These are phyloP conservation scores for Beauveria scarabaeidicola DNA, from an alignment of 2,329 filamentous ascomycete species.

Conservation along the genomic window DNA sequence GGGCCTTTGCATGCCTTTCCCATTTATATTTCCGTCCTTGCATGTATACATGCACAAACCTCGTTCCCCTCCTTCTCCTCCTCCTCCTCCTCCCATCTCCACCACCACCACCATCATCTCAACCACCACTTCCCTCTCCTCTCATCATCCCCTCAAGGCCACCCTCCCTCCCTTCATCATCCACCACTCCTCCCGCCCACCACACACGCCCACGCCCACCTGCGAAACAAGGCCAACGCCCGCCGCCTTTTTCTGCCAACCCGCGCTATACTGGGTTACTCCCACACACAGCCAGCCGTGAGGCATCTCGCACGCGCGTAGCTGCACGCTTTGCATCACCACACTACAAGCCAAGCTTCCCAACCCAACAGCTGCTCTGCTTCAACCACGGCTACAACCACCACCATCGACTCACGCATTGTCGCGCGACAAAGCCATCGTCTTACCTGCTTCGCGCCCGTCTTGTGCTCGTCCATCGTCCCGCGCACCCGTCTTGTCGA, in stretches of 20 bases:
- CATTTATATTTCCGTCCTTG: conserved; percentile 10
- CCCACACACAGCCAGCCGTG: conserved; percentile 4
- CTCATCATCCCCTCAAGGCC: background rate
- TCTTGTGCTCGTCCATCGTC: background rate
- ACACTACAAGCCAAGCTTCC: conserved; percentile 4
- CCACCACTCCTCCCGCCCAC: conserved; percentile 14
- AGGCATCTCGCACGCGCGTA: conserved; percentile 11
- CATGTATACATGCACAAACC: conserved; percentile 8
- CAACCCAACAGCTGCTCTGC: background rate
- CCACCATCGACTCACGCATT: background rate
- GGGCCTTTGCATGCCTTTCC: background rate
- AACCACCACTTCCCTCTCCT: conserved; percentile 13
- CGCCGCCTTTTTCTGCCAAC: background rate
- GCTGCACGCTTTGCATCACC: conserved; percentile 8
- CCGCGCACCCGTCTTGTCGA: background rate
- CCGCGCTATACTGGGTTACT: background rate
- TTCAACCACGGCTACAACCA: background rate
- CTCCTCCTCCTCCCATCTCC: conserved; percentile 15
- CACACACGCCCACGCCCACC: conserved; percentile 10
- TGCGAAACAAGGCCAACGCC: background rate
- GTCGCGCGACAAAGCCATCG: background rate
- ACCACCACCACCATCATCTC: conserved; percentile 17
- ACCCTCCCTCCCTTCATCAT: conserved; percentile 15
- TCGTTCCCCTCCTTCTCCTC: conserved; percentile 5
- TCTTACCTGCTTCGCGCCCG: background rate